Base-by-base conservation (phyloP, 2,329 filamentous ascomycete species). In the Trichoderma sp. region DNA sequence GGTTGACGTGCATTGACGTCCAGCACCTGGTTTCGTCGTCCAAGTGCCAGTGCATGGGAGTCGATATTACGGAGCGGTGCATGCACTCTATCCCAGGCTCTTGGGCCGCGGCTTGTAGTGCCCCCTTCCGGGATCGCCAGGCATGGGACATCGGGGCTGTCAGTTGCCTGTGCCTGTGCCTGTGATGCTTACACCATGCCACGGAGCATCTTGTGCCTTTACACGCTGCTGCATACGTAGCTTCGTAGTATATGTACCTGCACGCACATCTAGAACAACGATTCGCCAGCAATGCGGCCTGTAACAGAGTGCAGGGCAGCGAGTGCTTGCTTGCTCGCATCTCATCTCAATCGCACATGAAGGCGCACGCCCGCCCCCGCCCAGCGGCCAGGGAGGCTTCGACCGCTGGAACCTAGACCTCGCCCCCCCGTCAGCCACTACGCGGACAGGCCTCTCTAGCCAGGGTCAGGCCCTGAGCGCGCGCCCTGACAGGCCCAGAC, bases 1-100 rank as follows among this genome's bases (percentile, higher is more conserved):
- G 62, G 37, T 57, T 57, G 62, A 65, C 62, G 62, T 66, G 63
- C 63, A 66, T 64, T 65, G 62, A 65, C 62, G 37, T 66, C 63
- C 43, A 35, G 13, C 24, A 16, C 21, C 49, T 57, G 33, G 47
- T 49, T 24, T 21, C 21, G 47, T 52, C 24, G 49, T 31, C 16
- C 5, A 10, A 35, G 4, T n/a, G 53, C 27, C 10, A 19, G 27
- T 29, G 52, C 52, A 29, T 19, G 11, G 27, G 27, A 29, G 58
- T 35, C 33, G 33, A 35, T 33, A 52, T 35, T 62, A 40, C 31
- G 35, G 61, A 53, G 52, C 16, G 37, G 37, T 43, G 40, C 40
- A 43, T 43, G 40, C 40, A 49, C 47, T 49, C 8, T 49, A 49
- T 49, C 47, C 47, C 47, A 49, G 47, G 47, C 47, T 49, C 47